phyloP scores from a whole-genome alignment of 2,329 filamentous ascomycete species.

The Periglandula ipomoeae region DNA sequence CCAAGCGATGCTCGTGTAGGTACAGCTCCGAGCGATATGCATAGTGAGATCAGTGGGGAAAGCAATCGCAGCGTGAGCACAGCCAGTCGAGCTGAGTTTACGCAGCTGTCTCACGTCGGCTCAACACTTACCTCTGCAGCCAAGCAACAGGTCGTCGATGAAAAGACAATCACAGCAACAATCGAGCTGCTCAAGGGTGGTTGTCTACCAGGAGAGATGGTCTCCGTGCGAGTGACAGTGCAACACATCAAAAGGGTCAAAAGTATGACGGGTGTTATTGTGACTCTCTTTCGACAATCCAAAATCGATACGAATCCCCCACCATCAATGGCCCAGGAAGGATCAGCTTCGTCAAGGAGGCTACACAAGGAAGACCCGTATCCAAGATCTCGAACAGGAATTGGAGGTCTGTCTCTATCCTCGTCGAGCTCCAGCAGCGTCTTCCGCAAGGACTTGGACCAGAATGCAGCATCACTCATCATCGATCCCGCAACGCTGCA shows the following conservation, averaged over 20 bases:
- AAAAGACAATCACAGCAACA: slow-evolving; percentile 77
- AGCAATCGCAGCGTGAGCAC: slow-evolving; percentile 60
- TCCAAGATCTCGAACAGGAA: slow-evolving; percentile 75
- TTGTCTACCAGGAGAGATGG: slow-evolving; percentile 73
- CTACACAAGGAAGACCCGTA: slow-evolving; percentile 75
- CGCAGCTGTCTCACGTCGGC: slow-evolving; percentile 24
- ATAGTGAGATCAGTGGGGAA: slow-evolving; percentile 64
- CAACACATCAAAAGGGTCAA: slow-evolving; percentile 84
- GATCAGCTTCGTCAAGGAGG: slow-evolving; percentile 54
- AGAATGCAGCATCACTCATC: slow-evolving; percentile 80
- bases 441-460: slow-evolving; percentile 91
- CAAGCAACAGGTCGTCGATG: slow-evolving; percentile 40
- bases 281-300: slow-evolving; percentile 85
- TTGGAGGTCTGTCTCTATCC: slow-evolving; percentile 77
- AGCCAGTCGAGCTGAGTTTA: slow-evolving; percentile 41
- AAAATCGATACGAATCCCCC: slow-evolving; percentile 71
- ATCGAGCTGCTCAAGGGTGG: slow-evolving; percentile 76
- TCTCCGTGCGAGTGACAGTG: slow-evolving; percentile 72
- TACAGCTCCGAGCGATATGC: slow-evolving; percentile 39
- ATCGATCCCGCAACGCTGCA: slow-evolving; percentile 73
- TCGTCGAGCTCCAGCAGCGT: slow-evolving; percentile 80
- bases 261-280: slow-evolving; percentile 85
- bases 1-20: slow-evolving; percentile 1
- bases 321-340: slow-evolving; percentile 37
- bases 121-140: slow-evolving; percentile 21